phyloP scores from a whole-genome alignment of 2,329 filamentous ascomycete genomes.

The Harringtonia aguacate region DNA sequence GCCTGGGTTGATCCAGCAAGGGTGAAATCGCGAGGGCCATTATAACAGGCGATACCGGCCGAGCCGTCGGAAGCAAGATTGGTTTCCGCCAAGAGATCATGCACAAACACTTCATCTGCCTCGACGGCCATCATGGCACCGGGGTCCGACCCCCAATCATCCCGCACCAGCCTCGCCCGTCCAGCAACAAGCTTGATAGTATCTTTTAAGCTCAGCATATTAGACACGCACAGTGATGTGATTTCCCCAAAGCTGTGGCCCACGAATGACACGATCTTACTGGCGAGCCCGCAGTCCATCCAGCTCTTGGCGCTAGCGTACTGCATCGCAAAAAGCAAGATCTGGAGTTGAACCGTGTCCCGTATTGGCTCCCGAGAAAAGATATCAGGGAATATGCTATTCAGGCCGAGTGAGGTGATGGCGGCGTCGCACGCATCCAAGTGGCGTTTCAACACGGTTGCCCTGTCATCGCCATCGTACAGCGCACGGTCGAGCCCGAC shows the following conservation, averaged over 20 bases:
- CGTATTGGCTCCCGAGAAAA: constrained; percentile 16
- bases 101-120: constrained; percentile 17
- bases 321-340: constrained; percentile 27
- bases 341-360: constrained; percentile 23
- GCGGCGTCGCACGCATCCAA: constrained; percentile 14
- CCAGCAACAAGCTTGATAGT: constrained; percentile 18
- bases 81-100: neutral
- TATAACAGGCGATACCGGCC: constrained; percentile 33
- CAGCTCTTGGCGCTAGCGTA: constrained; percentile 23
- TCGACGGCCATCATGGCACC: constrained; percentile 29
- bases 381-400: constrained; percentile 21
- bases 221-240: constrained; percentile 25
- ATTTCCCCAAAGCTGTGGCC: constrained; percentile 33
- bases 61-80: neutral
- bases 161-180: constrained; percentile 19
- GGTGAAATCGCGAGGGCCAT: constrained; percentile 29
- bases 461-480: constrained; percentile 19
- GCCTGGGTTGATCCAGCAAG: constrained; percentile 24
- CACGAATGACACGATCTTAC: constrained; percentile 15
- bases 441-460: constrained; percentile 14
- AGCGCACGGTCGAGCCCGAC: constrained; percentile 20
- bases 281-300: constrained; percentile 23
- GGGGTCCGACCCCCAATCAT: constrained; percentile 22
- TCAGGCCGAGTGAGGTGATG: constrained; percentile 8
- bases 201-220: constrained; percentile 19